phyloP scores from a whole-genome alignment of 2,329 filamentous ascomycete species.

The Colletotrichum tabaci region DNA sequence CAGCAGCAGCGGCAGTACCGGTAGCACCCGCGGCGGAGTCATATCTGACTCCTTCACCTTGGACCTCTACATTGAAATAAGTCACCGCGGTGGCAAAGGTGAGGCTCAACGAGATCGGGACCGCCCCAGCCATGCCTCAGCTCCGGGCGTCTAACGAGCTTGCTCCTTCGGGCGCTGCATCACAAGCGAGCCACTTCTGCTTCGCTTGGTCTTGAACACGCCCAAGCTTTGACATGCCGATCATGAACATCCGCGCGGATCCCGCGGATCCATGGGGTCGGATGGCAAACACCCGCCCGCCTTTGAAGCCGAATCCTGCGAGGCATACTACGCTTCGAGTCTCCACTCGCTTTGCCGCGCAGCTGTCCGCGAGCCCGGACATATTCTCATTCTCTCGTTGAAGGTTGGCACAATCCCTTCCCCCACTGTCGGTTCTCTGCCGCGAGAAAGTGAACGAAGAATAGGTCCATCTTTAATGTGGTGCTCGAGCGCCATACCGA shows the following conservation, averaged over 20 bases:
- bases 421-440: background rate
- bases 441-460: background rate
- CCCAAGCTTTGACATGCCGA: slow-evolving; percentile 11
- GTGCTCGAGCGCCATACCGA: background rate
- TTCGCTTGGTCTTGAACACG: slow-evolving; percentile 1
- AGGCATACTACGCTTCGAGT: slow-evolving; percentile 32
- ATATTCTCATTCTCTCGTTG: background rate
- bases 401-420: too few relatives aligned
- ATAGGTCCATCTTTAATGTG: too few relatives aligned
- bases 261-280: background rate
- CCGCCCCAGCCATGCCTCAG: slow-evolving; percentile 13
- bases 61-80: slow-evolving; percentile 18
- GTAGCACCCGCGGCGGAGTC: slow-evolving; percentile 20
- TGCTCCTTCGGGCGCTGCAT: slow-evolving; percentile 6
- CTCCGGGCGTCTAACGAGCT: slow-evolving; percentile 28
- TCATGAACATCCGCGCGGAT: slow-evolving; percentile 14
- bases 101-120: slow-evolving; percentile 34
- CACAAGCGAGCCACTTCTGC: background rate
- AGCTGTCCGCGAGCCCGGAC: slow-evolving; percentile 1
- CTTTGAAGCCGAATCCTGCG: slow-evolving; percentile 32
- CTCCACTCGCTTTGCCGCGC: slow-evolving; percentile 29
- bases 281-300: background rate
- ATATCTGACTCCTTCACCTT: slow-evolving; percentile 9
- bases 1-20: slow-evolving; percentile 1
- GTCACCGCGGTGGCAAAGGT: slow-evolving; percentile 27